Conservation (phyloP, 2,329 filamentous ascomycete genomes). For the Fusarium torreyae region DNA sequence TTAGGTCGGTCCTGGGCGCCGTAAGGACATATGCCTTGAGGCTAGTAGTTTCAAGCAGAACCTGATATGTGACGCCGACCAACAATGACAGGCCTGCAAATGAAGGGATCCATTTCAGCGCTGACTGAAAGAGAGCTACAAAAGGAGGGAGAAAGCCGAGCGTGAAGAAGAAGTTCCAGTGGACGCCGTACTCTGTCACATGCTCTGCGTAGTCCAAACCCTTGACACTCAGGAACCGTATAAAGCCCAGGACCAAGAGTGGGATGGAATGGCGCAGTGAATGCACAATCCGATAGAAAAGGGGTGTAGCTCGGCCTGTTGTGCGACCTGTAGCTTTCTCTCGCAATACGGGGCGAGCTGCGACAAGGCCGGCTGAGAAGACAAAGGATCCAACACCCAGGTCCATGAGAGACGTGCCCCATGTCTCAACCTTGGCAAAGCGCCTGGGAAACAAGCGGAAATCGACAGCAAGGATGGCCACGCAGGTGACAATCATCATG, state of each 20-base stretch:
- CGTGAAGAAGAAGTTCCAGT: slow-evolving; percentile 99
- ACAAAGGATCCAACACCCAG: slow-evolving; percentile 98
- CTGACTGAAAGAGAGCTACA: slow-evolving; percentile 84
- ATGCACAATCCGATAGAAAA: slow-evolving; percentile 71
- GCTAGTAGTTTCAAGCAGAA: slow-evolving; percentile 80
- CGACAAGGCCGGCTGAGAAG: slow-evolving; percentile 93
- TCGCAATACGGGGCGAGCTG: slow-evolving; percentile 84
- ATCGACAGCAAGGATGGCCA: slow-evolving; percentile 96
- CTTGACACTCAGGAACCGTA: slow-evolving; percentile 91
- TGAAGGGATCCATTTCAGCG: slow-evolving; percentile 79
- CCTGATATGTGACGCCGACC: slow-evolving; percentile 79
- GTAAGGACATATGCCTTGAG: slow-evolving; percentile 87
- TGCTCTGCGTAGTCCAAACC: slow-evolving; percentile 96
- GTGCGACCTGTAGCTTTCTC: slow-evolving; percentile 69
- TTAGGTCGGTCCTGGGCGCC: slow-evolving; percentile 81
- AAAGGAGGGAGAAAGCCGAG: slow-evolving; percentile 90
- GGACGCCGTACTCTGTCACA: slow-evolving; percentile 96
- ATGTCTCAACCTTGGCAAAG: slow-evolving; percentile 99
- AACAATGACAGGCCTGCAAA: slow-evolving; percentile 82
- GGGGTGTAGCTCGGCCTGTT: slow-evolving; percentile 63
- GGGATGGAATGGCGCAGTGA: slow-evolving; percentile 88
- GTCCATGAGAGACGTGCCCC: slow-evolving; percentile 99
- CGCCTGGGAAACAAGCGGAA: slow-evolving; percentile 93
- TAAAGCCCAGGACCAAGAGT: slow-evolving; percentile 82
- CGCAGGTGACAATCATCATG: slow-evolving; percentile 92